A percentile compares a stretch with the other conserved stretches of the same genome.
phyloP scores from a whole-genome alignment of 495 filamentous ascomycete species.

The Annulohypoxylon maeteangense region DNA sequence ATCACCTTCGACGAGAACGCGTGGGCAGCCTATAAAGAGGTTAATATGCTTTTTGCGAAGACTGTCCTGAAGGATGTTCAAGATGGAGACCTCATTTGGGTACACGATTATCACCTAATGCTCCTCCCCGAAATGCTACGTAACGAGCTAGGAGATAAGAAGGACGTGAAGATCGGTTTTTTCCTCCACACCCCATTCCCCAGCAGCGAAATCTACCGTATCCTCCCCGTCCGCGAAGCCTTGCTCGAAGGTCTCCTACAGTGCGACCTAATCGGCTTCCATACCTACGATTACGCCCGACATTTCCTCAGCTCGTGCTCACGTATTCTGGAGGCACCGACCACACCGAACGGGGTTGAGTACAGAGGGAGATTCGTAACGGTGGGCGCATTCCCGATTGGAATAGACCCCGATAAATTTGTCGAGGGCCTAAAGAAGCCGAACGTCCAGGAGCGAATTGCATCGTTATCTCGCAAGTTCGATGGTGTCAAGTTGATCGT shows the following conservation, averaged over 20 bases:
- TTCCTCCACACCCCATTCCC: slow-evolving; percentile 97
- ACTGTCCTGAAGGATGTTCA: slow-evolving; percentile 75
- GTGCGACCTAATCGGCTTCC: slow-evolving; percentile 91
- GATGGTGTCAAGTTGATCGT: slow-evolving; percentile 90
- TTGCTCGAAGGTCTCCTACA: slow-evolving; percentile 82
- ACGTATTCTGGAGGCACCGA: slow-evolving; percentile 76
- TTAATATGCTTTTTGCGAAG: slow-evolving; percentile 87
- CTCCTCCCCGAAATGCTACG: slow-evolving; percentile 87
- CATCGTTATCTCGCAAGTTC: slow-evolving; percentile 79
- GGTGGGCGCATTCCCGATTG: slow-evolving; percentile 88
- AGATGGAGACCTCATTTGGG: slow-evolving; percentile 88
- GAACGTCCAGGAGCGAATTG: slow-evolving; percentile 81
- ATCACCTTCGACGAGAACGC: slow-evolving; percentile 88
- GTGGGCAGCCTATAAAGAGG: slow-evolving; percentile 87
- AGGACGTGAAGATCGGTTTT: slow-evolving; percentile 90
- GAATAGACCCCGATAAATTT: slow-evolving; percentile 97
- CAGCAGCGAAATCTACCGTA: slow-evolving; percentile 89
- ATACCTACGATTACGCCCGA: slow-evolving; percentile 92
- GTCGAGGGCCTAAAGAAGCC: slow-evolving; percentile 83
- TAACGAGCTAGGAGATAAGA: slow-evolving; percentile 75
- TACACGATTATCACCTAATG: slow-evolving; percentile 98
- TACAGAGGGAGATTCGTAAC: slow-evolving; percentile 78
- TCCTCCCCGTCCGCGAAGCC: slow-evolving; percentile 86
- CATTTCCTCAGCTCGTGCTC: slow-evolving; percentile 91
- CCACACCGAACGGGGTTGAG: slow-evolving; percentile 85